Evolutionary conservation across 2,329 filamentous ascomycete genomes (phyloP).

Genomic region (Exophiala calicioides): DNA sequence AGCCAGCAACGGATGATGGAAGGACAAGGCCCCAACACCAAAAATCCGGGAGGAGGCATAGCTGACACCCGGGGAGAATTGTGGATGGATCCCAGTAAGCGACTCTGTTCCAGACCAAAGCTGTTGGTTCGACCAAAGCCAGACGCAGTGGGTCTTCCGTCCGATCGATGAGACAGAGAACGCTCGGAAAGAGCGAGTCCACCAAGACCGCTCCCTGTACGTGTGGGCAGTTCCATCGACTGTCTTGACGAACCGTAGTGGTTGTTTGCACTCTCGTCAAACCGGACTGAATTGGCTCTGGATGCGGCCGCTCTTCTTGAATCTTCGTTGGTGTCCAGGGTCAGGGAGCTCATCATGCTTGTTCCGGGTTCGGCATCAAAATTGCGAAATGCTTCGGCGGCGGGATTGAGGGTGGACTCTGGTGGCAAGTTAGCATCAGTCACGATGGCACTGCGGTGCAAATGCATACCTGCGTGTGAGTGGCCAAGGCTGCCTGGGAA

Average conservation of each 20-base stretch:
- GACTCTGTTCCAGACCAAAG: constrained; percentile 75
- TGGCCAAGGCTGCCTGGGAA: constrained; percentile 84
- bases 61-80: constrained; percentile 68
- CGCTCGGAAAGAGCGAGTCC: constrained; percentile 83
- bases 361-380: constrained; percentile 82
- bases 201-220: constrained; percentile 77
- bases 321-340: constrained; percentile 83
- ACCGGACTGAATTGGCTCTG: constrained; percentile 93
- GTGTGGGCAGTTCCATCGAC: constrained; percentile 76
- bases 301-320: constrained; percentile 78
- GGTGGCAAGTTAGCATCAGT: constrained; percentile 18
- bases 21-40: constrained; percentile 83
- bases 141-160: constrained; percentile 91
- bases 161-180: constrained; percentile 90
- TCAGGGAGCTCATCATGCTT: constrained; percentile 75
- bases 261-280: constrained; percentile 92
- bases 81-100: constrained; percentile 64
- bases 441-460: not conserved
- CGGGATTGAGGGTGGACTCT: constrained; percentile 78
- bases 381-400: constrained; percentile 83
- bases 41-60: constrained; percentile 74
- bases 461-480: constrained; percentile 82
- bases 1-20: constrained; percentile 96
- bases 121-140: constrained; percentile 84
- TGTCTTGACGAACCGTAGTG: constrained; percentile 85